Conservation (phyloP, 495 filamentous ascomycete species). For the Trichoderma reesei region DNA sequence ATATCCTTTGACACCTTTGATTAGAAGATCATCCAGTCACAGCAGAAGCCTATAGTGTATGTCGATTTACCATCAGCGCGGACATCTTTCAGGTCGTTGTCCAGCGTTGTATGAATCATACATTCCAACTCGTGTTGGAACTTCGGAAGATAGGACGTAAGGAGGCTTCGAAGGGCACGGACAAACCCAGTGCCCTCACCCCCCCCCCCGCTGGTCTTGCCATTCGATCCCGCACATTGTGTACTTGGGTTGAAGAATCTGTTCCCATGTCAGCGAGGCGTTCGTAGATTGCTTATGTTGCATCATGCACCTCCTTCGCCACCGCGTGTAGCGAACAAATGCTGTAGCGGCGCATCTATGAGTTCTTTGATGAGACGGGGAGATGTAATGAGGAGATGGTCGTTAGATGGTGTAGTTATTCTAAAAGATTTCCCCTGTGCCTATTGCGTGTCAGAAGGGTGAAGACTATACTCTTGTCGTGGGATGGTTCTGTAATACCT, state of each 20-base stretch:
- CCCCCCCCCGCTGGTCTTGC: constrained; percentile 14
- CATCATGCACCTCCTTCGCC: background rate
- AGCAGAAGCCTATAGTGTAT: background rate
- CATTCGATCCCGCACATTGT: constrained; percentile 24
- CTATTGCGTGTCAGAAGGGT: background rate
- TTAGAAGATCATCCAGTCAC: background rate
- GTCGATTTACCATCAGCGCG: background rate
- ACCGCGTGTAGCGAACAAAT: background rate
- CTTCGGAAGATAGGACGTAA: constrained; percentile 19
- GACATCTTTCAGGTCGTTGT: background rate
- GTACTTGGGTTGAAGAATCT: constrained; percentile 13
- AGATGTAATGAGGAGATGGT: background rate
- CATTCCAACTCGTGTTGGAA: constrained; percentile 13
- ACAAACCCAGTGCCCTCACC: constrained; percentile 20
- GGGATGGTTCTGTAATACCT: no score
- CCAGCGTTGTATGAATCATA: background rate
- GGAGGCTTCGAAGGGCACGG: constrained; percentile 19
- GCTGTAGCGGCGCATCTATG: background rate
- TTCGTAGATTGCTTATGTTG: background rate
- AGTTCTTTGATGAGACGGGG: background rate
- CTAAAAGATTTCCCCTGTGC: background rate
- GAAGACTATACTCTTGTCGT: no score
- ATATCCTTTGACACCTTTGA: background rate
- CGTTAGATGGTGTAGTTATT: background rate
- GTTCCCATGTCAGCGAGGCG: background rate